These are phyloP conservation scores for Candida parachauliodes DNA, from an alignment of 805 yeast species.

Conservation along the genomic window DNA sequence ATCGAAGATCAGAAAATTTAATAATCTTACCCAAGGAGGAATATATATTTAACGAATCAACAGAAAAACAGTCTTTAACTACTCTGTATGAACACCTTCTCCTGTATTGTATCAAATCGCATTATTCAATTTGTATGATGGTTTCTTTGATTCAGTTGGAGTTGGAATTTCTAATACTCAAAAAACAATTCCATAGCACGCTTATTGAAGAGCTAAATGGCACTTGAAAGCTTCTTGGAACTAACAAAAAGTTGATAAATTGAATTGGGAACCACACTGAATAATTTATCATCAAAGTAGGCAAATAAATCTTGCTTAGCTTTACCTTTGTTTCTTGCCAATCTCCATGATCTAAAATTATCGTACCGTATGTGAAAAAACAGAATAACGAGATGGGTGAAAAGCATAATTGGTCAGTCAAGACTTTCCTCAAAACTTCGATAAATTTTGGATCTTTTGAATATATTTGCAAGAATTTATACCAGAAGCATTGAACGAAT, in stretches of 20 bases:
- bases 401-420: slow-evolving; percentile 85
- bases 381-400: slow-evolving; percentile 81
- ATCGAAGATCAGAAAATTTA: slow-evolving; percentile 18
- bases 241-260: slow-evolving; percentile 64
- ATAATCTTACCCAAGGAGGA: slow-evolving; percentile 28
- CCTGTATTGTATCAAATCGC: neutral
- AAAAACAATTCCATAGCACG: slow-evolving; percentile 90
- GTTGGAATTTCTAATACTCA: slow-evolving; percentile 66
- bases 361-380: slow-evolving; percentile 81
- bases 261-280: slow-evolving; percentile 84
- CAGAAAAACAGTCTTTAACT: too few relatives aligned
- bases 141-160: too few relatives aligned
- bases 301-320: slow-evolving; percentile 60
- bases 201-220: slow-evolving; percentile 87
- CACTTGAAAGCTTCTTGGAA: slow-evolving; percentile 75
- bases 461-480: slow-evolving; percentile 75
- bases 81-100: neutral
- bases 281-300: slow-evolving; percentile 64
- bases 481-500: slow-evolving; percentile 86
- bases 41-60: slow-evolving; percentile 12
- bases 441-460: slow-evolving; percentile 79
- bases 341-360: slow-evolving; percentile 73
- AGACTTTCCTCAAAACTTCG: slow-evolving; percentile 78
- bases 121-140: too few relatives aligned
- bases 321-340: slow-evolving; percentile 60